phyloP scores from a whole-genome alignment of 2,329 filamentous ascomycete genomes.

The Tolypocladium guangdongense region DNA sequence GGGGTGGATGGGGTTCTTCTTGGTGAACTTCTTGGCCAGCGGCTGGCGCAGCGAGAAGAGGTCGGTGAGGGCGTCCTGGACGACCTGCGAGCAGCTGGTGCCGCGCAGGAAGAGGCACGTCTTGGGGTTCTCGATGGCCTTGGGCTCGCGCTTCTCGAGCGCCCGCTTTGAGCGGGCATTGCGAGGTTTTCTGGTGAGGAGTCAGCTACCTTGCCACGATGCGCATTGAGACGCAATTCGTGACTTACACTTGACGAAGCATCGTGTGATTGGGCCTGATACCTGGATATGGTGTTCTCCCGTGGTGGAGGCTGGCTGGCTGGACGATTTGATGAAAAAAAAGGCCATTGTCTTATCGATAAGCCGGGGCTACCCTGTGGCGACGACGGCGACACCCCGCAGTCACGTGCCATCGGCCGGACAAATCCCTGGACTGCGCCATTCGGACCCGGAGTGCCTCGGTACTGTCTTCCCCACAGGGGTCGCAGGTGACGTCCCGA shows the following conservation, averaged over 20 bases:
- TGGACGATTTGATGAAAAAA: conserved; percentile 12
- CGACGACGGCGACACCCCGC: conserved; percentile 13
- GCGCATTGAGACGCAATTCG: background rate
- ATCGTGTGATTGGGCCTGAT: conserved; percentile 18
- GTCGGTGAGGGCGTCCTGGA: conserved; percentile 76
- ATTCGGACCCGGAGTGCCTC: conserved; percentile 8
- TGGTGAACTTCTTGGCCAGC: conserved; percentile 80
- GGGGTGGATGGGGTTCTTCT: conserved; percentile 92
- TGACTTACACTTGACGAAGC: conserved; percentile 37
- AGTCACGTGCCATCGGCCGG: conserved; percentile 20
- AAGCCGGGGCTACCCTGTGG: conserved; percentile 6
- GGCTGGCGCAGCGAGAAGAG: conserved; percentile 77
- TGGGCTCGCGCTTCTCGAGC: conserved; percentile 85
- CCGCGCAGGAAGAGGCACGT: conserved; percentile 82
- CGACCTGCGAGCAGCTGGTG: conserved; percentile 70
- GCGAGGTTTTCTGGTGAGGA: conserved; percentile 39
- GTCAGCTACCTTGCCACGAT: background rate
- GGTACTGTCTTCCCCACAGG: conserved; percentile 9
- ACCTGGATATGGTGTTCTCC: background rate
- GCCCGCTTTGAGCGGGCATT: conserved; percentile 88
- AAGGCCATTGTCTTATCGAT: conserved; percentile 21
- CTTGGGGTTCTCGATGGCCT: conserved; percentile 82
- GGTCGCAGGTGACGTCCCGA: conserved; percentile 5
- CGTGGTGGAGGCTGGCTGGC: background rate
- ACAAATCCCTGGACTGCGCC: background rate